Percentiles rank a stretch among this genome's conserved stretches.
These are phyloP conservation scores for Babesia bigemina DNA, from an alignment of 169 alveolate species.

Conservation along the genomic window DNA sequence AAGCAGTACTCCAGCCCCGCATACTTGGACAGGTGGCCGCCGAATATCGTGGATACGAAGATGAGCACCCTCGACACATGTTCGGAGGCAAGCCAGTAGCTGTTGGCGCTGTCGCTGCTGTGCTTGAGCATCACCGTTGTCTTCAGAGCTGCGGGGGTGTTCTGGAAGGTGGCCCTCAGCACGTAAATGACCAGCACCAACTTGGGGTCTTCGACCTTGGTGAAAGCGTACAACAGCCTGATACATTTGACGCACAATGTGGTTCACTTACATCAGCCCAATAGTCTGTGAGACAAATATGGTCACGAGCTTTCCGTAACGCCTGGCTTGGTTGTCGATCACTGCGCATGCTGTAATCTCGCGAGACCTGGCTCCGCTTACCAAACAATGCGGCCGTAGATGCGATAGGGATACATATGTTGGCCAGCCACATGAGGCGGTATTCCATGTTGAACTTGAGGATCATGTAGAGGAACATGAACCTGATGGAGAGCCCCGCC, in stretches of 20 bases:
- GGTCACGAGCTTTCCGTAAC: conserved; percentile 43
- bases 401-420: conserved; percentile 37
- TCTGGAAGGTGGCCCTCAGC: conserved; percentile 48
- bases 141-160: conserved; percentile 56
- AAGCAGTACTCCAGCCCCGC: conserved; percentile 59
- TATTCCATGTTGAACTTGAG: conserved; percentile 35
- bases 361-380: neutral
- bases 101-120: conserved; percentile 39
- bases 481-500: conserved; percentile 60
- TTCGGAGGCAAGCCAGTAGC: conserved; percentile 67
- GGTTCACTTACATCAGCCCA: conserved; percentile 43
- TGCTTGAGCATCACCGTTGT: conserved; percentile 49
- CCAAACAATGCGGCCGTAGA: conserved; percentile 39
- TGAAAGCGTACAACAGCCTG: conserved; percentile 29
- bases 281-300: conserved; percentile 31
- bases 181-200: conserved; percentile 29
- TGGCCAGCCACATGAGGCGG: conserved; percentile 43
- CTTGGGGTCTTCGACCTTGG: conserved; percentile 8
- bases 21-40: conserved; percentile 37
- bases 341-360: conserved; percentile 7
- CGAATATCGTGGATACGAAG: conserved; percentile 42
- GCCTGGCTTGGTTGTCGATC: conserved; percentile 39
- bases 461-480: conserved; percentile 50
- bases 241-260: neutral
- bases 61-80: conserved; percentile 42